These are phyloP conservation scores for Solanum hybrid DNA, from an alignment of 305 asterid species.

Conservation along the genomic window DNA sequence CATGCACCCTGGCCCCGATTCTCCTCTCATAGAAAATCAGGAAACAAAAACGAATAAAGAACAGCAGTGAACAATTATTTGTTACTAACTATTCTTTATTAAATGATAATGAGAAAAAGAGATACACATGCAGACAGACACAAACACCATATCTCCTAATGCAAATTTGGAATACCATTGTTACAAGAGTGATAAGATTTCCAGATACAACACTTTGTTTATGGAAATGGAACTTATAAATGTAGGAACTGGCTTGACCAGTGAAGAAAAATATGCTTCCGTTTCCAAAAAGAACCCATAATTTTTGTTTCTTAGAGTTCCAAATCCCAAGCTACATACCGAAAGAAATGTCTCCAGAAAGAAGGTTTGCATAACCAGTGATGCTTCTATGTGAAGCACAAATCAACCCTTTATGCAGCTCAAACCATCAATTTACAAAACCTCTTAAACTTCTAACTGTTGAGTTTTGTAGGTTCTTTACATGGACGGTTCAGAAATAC, in stretches of 20 bases:
- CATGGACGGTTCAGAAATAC: conserved; percentile 44
- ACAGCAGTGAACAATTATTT: not conserved
- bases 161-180: not conserved
- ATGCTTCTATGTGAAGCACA: not conserved
- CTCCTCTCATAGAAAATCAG: not conserved
- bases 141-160: not conserved
- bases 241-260: not conserved
- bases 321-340: not conserved
- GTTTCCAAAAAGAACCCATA: not conserved
- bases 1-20: not conserved
- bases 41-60: not conserved
- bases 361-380: not conserved
- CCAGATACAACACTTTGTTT: not conserved
- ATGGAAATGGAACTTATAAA: not conserved
- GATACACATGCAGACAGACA: not conserved
- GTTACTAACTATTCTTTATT: not conserved
- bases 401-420: not conserved
- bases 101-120: not conserved
- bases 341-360: not conserved
- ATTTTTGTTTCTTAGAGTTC: not conserved
- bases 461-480: conserved; percentile 34
- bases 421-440: conserved; percentile 1
- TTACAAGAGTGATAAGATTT: not conserved
- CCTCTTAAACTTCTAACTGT: not conserved
- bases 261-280: not conserved